phyloP scores from a whole-genome alignment of 345 rosid genomes.

The Isatis tinctoria region DNA sequence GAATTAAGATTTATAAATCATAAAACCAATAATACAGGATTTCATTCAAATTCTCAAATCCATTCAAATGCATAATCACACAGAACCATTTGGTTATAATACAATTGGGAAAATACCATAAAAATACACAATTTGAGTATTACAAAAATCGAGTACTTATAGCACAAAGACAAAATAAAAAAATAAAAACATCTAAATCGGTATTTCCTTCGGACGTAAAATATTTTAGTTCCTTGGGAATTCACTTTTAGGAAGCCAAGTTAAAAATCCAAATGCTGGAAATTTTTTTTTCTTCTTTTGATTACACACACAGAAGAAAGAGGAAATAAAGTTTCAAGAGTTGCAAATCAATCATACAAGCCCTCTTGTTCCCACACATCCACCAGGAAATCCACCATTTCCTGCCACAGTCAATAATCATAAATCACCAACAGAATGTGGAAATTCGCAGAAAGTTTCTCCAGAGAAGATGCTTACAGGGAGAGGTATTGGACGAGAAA shows the following conservation, averaged over 20 bases:
- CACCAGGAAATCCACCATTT: slow-evolving; percentile 65
- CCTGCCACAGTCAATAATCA: slow-evolving; percentile 36
- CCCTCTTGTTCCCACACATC: slow-evolving; percentile 66
- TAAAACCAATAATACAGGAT: too few species aligned
- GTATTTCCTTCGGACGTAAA: background rate
- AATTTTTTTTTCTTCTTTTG: background rate
- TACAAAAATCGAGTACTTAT: background rate
- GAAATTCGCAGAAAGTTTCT: background rate
- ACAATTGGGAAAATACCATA: background rate
- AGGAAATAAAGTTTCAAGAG: background rate
- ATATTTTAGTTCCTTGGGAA: background rate
- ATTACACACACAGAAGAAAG: background rate
- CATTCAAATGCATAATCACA: too few species aligned
- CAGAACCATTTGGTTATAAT: background rate
- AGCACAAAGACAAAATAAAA: background rate
- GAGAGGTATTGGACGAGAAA: slow-evolving; percentile 63
- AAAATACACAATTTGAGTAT: background rate
- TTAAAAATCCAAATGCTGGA: background rate
- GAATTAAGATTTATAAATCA: too few species aligned
- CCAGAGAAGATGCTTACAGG: slow-evolving; percentile 41
- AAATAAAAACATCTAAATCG: background rate
- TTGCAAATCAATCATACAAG: slow-evolving; percentile 39
- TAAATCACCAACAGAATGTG: background rate
- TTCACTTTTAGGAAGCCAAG: background rate
- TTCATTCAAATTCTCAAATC: too few species aligned